Base-by-base conservation (phyloP, 352 stramenopile genomes). In the Phytophthora capsici region DNA sequence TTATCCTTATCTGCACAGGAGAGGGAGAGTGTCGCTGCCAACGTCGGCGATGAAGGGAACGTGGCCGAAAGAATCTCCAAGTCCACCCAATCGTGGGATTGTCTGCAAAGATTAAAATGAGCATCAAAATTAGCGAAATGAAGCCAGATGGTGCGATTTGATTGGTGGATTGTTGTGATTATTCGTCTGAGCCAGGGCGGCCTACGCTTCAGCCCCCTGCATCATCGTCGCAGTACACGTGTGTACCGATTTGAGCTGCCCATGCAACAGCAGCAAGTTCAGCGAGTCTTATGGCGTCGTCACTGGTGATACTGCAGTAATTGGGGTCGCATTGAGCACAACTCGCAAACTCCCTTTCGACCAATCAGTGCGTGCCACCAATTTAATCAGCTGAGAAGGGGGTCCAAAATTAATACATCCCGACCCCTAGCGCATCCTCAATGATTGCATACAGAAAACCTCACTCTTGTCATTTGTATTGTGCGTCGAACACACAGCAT, bases 141-240 rank as follows among this genome's bases (percentile, higher is more conserved):
- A 20, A 22, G 38, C 47, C 48, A 66, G 20, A n/a, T 66, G 58
- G 50, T 47, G 40, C 50, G 16, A 34, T 30, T 32, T 61, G 59
- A 67, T 67, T 67, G 59, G 59, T 1, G 12, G 4, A 5, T 14
- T 38, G 44, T 12, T 30, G 32, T 16, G 48, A 66, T 66, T 66
- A 69, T 63, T 69, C 53, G 28, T 26, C 52, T 69, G 60, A 69
- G 60, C 60, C 60, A 63, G 60, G 55, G 22, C 60, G 47, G 28
- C 8, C 25, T 28, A 34, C 28, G 9, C 28, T 34, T 34, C 28
- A 3, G 28, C 13, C 28, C 28, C 13, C 28, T 14, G 28, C 9
- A 34, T 13, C 28, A 34, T 9, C 28, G 9, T 9, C 9, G 10
- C 28, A 34, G 8, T 0, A 4, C 28, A 4, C 8, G 14, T n/a